Evolutionary conservation across 1,139 yeast genomes (phyloP).

Genomic region (Pneumocystis sp.): DNA sequence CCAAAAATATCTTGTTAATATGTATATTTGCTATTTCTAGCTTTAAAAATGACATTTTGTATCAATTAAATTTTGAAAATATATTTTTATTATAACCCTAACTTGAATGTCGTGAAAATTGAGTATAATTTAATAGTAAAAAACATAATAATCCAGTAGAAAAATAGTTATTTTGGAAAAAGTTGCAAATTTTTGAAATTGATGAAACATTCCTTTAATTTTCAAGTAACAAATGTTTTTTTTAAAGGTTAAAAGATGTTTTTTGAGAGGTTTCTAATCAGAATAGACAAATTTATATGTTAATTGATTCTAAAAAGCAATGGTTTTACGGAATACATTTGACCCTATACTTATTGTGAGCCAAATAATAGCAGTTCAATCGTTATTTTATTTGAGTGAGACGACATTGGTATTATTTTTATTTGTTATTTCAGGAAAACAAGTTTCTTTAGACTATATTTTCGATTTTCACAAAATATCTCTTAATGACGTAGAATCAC

Average conservation of each 20-base stretch:
- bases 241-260: neutral
- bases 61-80: too few species aligned
- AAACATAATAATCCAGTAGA: too few species aligned
- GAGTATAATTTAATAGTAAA: too few species aligned
- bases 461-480: neutral
- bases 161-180: too few species aligned
- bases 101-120: too few species aligned
- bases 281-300: neutral
- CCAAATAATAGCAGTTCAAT: neutral
- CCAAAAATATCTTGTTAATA: too few species aligned
- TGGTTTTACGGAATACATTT: neutral
- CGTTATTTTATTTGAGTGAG: neutral
- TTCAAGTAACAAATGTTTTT: too few species aligned
- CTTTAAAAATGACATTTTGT: too few species aligned
- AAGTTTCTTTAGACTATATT: neutral
- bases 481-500: neutral
- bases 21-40: too few species aligned
- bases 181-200: too few species aligned
- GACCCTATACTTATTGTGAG: neutral
- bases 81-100: too few species aligned
- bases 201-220: too few species aligned
- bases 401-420: neutral
- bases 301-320: neutral
- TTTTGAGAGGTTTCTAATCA: neutral
- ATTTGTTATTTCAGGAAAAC: neutral